phyloP scores from a whole-genome alignment of 768 basidiomycete genomes.

The Heimioporus sp. region DNA sequence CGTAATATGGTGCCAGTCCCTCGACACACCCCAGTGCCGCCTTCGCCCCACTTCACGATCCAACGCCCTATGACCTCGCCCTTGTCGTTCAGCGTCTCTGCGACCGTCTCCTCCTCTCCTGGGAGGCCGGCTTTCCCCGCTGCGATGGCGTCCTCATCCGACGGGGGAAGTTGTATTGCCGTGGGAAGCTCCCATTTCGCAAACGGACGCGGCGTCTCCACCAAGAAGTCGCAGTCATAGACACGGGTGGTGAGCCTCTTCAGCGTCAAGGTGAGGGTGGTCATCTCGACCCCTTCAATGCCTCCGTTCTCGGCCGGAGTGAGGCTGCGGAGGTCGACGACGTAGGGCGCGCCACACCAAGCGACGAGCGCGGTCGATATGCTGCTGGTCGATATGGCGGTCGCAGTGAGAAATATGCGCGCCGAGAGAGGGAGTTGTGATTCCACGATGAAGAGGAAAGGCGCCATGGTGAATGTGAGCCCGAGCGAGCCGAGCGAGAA shows the following conservation, averaged over 20 bases:
- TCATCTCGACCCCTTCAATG: slow-evolving; percentile 63
- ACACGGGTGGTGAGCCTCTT: slow-evolving; percentile 63
- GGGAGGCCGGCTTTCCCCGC: slow-evolving; percentile 33
- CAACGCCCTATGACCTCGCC: slow-evolving; percentile 70
- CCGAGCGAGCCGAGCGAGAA: slow-evolving; percentile 80
- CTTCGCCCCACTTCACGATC: slow-evolving; percentile 73
- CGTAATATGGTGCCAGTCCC: slow-evolving; percentile 61
- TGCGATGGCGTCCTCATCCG: slow-evolving; percentile 32
- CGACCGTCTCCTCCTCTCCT: slow-evolving; percentile 72
- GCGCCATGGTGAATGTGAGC: slow-evolving; percentile 65
- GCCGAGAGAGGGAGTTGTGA: slow-evolving; percentile 70
- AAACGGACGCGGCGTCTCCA: slow-evolving; percentile 64
- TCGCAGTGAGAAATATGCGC: slow-evolving; percentile 61
- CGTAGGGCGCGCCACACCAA: slow-evolving; percentile 73
- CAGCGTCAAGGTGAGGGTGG: slow-evolving; percentile 61
- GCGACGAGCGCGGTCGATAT: slow-evolving; percentile 74
- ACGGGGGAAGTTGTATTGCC: slow-evolving; percentile 43
- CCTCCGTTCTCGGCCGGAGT: slow-evolving; percentile 41
- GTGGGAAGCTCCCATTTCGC: slow-evolving; percentile 79
- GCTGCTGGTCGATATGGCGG: slow-evolving; percentile 70
- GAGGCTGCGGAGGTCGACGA: slow-evolving; percentile 56
- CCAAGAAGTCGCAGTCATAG: slow-evolving; percentile 72
- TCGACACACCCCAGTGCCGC: slow-evolving; percentile 61
- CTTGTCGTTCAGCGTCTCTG: slow-evolving; percentile 62
- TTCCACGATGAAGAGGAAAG: slow-evolving; percentile 81